Base-by-base conservation (phyloP, 805 yeast genomes). In the Candida nonsorbophila region DNA sequence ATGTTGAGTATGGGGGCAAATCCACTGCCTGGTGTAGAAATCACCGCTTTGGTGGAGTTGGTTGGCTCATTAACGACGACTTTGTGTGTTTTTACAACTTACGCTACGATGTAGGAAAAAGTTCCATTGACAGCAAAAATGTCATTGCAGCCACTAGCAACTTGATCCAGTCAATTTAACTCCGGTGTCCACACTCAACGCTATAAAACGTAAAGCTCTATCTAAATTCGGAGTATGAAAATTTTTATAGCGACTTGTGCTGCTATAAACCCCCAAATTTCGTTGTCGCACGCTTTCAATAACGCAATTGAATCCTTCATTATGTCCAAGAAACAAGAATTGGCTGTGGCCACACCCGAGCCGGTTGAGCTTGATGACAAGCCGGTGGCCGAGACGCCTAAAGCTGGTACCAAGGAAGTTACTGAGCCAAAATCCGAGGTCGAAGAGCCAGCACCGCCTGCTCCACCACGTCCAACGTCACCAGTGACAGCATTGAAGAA, bases 401-500 rank as follows among this genome's bases (percentile, higher is more conserved):
- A n/a, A n/a, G n/a, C n/a, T n/a, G n/a, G n/a, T n/a, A n/a, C n/a
- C n/a, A n/a, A n/a, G n/a, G n/a, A n/a, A n/a, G n/a, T n/a, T n/a
- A n/a, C n/a, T n/a, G n/a, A n/a, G n/a, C n/a, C n/a, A n/a, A n/a
- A n/a, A n/a, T n/a, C n/a, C n/a, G n/a, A n/a, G n/a, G n/a, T n/a
- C n/a, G 37, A 32, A n/a, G 43, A 37, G n/a, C 31, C 20, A 11
- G 57, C 55, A 2, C 70, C 69, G 3, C 53, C 63, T 9, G 57
- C 47, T 20, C 70, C 70, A 1, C 54, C 61, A 14, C 68, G 90
- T 42, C 92, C 92, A 6, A 53, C 69, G 16, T 71, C 83, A 4
- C 82, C 85, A 14, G 60, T 66, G 22, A 59, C 72, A 16, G 63
- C 67, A 42, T 68, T 79, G 20, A 59, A 68, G 37, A 62, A 69